Evolutionary conservation across 2,329 filamentous ascomycete species (phyloP), one percentile per base, ranked within the genome.

Genomic region (Colletotrichum karsti): DNA sequence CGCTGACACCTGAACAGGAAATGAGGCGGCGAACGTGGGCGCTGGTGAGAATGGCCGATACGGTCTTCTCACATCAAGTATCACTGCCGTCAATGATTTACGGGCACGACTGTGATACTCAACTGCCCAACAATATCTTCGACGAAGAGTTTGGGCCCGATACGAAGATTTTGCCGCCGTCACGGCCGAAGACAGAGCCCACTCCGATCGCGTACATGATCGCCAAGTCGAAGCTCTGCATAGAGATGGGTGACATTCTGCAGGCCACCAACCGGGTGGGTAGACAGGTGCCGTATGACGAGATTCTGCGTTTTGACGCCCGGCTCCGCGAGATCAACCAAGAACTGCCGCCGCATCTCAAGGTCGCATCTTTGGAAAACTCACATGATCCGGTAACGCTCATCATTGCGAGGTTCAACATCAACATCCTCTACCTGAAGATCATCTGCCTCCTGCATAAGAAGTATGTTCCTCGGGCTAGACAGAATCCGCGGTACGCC

Each of bases 361-460:
- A 90, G 72, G 84, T 97, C 72, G 90, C 91, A 33, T 86, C 91
- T 0, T 85, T 97, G 66, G 91, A 95, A 65, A 91, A 93, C 62
- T 91, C 89, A 5, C 85, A 90, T 51, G 95, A 97, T 73, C 91
- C 97, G 18, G 90, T 96, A 77, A 93, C 93, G 26, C 87, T 96
- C 67, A 91, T 98, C 65, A 92, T 97, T 82, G 92, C 95, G 57
- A 90, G 95, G 28, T 95, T 94, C 76, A 92, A 92, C 63, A 83
- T 98, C 33, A 93, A 96, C 69, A 91, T 96, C 55, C 82, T 98
- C 5, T 97, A 94, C 76, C 90, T 97, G 71, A 97, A 97, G 80
- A 92, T 94, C 18, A 87, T 97, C 73, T 97, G 94, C 74, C 88
- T 97, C 22, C 87, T 99, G 41, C 96, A 99, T 78, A 88, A 94